Conservation (phyloP, 768 basidiomycete genomes). For the Rhodotorula kratochvilovae region DNA sequence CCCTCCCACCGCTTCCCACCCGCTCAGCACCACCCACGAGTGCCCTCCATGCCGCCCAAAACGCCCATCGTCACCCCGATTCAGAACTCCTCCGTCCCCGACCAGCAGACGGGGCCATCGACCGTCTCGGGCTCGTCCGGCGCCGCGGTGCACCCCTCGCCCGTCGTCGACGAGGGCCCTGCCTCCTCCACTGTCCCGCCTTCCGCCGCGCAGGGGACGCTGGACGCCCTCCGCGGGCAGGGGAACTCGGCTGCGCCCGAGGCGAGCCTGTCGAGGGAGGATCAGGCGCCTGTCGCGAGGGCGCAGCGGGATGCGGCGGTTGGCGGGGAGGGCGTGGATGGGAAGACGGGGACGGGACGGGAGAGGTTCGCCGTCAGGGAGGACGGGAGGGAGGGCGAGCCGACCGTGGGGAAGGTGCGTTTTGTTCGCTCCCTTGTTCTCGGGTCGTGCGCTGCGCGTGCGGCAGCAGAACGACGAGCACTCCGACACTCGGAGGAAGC, state of each 20-base stretch:
- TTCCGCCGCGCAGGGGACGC: too few species aligned
- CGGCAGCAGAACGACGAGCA: too few species aligned
- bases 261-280: background rate
- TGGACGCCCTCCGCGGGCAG: slow-evolving; percentile 25
- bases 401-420: slow-evolving; percentile 11
- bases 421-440: background rate
- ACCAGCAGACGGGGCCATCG: too few species aligned
- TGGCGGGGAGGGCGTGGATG: background rate
- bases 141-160: background rate
- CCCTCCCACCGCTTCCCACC: too few species aligned
- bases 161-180: slow-evolving; percentile 1
- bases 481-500: too few species aligned
- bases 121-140: background rate
- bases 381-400: slow-evolving; percentile 2
- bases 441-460: too few species aligned
- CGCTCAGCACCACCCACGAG: background rate
- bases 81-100: background rate
- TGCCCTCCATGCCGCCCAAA: background rate
- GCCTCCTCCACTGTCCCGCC: background rate
- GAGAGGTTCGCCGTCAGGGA: background rate
- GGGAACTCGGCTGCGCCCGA: slow-evolving; percentile 6
- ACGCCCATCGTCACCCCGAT: background rate
- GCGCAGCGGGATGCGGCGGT: background rate
- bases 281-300: slow-evolving; percentile 8
- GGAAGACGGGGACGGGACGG: background rate